phyloP scores from a whole-genome alignment of 805 yeast species.

The Spathaspora girioi region DNA sequence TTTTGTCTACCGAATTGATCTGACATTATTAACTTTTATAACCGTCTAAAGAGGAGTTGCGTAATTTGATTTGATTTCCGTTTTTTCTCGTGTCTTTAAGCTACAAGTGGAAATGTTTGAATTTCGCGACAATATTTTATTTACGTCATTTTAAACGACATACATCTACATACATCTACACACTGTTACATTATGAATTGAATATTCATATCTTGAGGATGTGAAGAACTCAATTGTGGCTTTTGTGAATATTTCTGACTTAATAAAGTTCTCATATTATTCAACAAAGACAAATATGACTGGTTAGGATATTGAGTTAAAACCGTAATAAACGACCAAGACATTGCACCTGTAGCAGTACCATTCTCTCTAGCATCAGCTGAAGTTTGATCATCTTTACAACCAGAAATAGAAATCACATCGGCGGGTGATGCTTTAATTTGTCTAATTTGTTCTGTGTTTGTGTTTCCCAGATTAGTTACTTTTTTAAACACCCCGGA shows the following conservation, averaged over 20 bases:
- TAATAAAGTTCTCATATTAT: constrained; percentile 33
- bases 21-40: constrained; percentile 14
- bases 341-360: constrained; percentile 38
- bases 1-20: constrained; percentile 41
- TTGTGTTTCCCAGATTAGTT: constrained; percentile 10
- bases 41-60: background rate
- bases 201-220: constrained; percentile 37
- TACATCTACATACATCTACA: background rate
- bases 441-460: constrained; percentile 23
- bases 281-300: constrained; percentile 30
- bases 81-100: background rate
- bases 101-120: background rate
- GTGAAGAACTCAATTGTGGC: constrained; percentile 38
- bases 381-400: constrained; percentile 39
- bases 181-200: constrained; percentile 25
- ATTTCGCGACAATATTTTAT: background rate
- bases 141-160: background rate
- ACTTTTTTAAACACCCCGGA: constrained; percentile 33
- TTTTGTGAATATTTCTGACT: constrained; percentile 32
- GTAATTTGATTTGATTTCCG: background rate
- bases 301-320: constrained; percentile 27
- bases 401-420: constrained; percentile 33
- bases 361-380: constrained; percentile 37
- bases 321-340: constrained; percentile 32
- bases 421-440: constrained; percentile 36